Evolutionary conservation across 2,329 filamentous ascomycete genomes (phyloP).

Genomic region (Akanthomyces lecanii): DNA sequence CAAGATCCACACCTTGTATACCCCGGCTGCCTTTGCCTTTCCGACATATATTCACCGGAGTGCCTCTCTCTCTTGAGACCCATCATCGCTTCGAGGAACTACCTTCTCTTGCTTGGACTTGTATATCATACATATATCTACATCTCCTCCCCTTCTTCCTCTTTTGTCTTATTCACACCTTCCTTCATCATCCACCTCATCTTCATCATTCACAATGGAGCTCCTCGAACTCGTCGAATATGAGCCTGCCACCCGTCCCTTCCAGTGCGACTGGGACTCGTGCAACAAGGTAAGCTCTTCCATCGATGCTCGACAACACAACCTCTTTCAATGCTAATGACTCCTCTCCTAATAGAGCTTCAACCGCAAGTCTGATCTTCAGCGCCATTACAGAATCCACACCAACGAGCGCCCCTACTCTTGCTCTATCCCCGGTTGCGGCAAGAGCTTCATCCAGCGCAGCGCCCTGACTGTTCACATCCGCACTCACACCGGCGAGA

Average conservation of each 20-base stretch:
- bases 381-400: constrained; percentile 67
- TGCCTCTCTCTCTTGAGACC: constrained; percentile 13
- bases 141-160: background rate
- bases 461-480: constrained; percentile 68
- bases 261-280: constrained; percentile 59
- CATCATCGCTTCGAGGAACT: constrained; percentile 10
- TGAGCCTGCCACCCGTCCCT: constrained; percentile 58
- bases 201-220: constrained; percentile 44
- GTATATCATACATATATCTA: constrained; percentile 11
- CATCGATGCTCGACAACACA: background rate
- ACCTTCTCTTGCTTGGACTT: constrained; percentile 5
- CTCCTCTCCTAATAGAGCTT: constrained; percentile 51
- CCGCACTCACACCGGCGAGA: constrained; percentile 67
- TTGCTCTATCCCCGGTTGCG: constrained; percentile 56
- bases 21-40: constrained; percentile 12
- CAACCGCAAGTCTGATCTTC: constrained; percentile 67
- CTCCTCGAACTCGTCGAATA: constrained; percentile 62
- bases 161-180: constrained; percentile 4
- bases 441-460: constrained; percentile 67
- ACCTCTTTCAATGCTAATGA: constrained; percentile 4
- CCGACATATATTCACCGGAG: constrained; percentile 17
- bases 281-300: constrained; percentile 55
- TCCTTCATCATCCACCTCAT: constrained; percentile 5
- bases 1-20: constrained; percentile 14
- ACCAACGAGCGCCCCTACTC: constrained; percentile 66